These are phyloP conservation scores for Phytophthora sansomeana DNA, from an alignment of 352 stramenopile genomes.

Conservation along the genomic window DNA sequence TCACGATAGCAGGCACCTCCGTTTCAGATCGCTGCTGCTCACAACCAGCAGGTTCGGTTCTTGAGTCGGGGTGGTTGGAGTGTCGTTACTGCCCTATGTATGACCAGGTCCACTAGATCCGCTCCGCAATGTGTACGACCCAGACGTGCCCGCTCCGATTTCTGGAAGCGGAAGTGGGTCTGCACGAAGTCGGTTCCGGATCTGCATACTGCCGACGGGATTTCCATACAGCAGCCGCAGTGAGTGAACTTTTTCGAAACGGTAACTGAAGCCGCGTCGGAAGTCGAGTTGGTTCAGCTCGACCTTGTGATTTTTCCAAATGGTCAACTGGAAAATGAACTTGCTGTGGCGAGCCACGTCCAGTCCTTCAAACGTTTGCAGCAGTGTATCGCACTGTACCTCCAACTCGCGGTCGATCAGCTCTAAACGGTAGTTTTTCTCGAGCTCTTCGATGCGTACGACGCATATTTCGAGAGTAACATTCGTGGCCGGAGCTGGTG, in stretches of 20 bases:
- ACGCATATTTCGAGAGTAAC: slow-evolving; percentile 11
- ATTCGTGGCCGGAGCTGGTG: background rate
- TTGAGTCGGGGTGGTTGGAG: too few species aligned
- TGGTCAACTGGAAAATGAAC: slow-evolving; percentile 13
- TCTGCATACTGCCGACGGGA: slow-evolving; percentile 3
- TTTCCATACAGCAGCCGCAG: slow-evolving; percentile 8
- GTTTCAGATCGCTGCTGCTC: too few species aligned
- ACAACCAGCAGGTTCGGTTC: too few species aligned
- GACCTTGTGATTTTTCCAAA: slow-evolving; percentile 13
- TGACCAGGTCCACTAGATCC: too few species aligned
- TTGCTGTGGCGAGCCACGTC: slow-evolving; percentile 1
- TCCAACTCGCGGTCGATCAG: slow-evolving; percentile 10
- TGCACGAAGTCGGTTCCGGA: background rate
- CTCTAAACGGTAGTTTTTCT: slow-evolving; percentile 7
- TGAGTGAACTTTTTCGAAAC: slow-evolving; percentile 19
- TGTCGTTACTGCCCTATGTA: too few species aligned
- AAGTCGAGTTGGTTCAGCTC: slow-evolving; percentile 6
- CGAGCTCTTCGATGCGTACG: slow-evolving; percentile 6
- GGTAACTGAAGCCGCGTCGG: slow-evolving; percentile 8
- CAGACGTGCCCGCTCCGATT: too few species aligned
- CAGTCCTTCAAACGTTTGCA: background rate
- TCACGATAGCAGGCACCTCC: too few species aligned
- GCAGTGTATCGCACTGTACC: background rate
- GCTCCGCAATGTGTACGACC: too few species aligned
- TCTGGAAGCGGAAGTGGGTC: background rate